Evolutionary conservation across 2,329 filamentous ascomycete genomes (phyloP), one percentile per base, ranked within the genome.

Genomic region (Penicillium vulpinum): DNA sequence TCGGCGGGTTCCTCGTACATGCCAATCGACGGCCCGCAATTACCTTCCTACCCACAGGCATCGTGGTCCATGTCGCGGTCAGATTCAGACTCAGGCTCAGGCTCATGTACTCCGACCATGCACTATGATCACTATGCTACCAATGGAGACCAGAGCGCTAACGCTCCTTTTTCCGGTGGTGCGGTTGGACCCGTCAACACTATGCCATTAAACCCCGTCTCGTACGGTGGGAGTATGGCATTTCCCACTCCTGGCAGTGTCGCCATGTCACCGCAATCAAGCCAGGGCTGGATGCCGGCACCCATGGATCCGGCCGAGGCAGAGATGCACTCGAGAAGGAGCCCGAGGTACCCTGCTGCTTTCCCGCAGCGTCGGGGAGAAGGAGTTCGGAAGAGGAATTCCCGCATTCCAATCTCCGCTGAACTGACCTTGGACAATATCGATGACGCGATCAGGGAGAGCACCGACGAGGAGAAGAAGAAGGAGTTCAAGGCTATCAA

Each of bases 351-450:
- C 86, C 71, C 89, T 84, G 66, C 74, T 52, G 89, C 90, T 78
- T 91, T 92, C 60, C 88, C 92, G 54, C 80, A 90, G 74, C 83
- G 85, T 51, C 85, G 90, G 66, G 87, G 91, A 55, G 92, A 95
- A 67, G 91, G 94, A 60, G 95, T 97, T 75, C 86, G 94, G 70
- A 99, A 99, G 87, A 97, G 97, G 88, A 99, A 97, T 71, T 92
- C 92, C 63, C 89, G 93, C 65, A 97, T 97, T 76, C 93, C 97
- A 71, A 99, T 99, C 65, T 94, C 94, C 10, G 87, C 90, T 43
- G 94, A 97, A 78, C 86, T 92, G 61, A 97, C 92, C 70, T 85
- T 99, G 66, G 88, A 85, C 81, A 97, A 95, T 78, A 97, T 99
- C 77, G 94, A 99, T 75, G 84, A 91, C 60, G 83, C 97, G 70